A percentile compares a stretch with the other conserved stretches of the same genome.
Conservation (phyloP, 371 early-diverging fungal species). For the Batrachochytrium dendrobatidis region DNA sequence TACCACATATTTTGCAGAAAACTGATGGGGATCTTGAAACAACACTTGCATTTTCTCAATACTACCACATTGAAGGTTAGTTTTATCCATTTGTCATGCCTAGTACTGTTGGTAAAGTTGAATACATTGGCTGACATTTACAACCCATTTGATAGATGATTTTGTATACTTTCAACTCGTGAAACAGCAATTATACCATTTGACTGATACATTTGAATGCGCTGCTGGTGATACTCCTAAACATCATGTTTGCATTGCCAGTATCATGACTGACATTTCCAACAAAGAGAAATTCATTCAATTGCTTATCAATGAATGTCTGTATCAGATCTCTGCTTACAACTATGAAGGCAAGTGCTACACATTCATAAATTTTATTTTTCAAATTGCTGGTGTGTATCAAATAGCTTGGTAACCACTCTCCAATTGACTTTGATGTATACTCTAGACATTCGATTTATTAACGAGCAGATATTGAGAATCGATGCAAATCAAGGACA, state of each 20-base stretch:
- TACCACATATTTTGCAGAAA: slow-evolving; percentile 30
- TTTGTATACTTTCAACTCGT: slow-evolving; percentile 34
- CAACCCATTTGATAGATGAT: slow-evolving; percentile 29
- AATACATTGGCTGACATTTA: no score
- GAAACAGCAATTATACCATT: slow-evolving; percentile 16
- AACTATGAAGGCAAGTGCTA: slow-evolving; percentile 45
- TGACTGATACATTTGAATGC: no score
- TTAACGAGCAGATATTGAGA: slow-evolving; percentile 28
- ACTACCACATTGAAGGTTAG: slow-evolving; percentile 35
- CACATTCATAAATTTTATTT: no score
- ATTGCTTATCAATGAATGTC: slow-evolving; percentile 27
- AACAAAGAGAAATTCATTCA: slow-evolving; percentile 33
- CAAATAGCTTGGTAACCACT: no score
- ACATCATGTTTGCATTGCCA: slow-evolving; percentile 22
- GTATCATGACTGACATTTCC: slow-evolving; percentile 27
- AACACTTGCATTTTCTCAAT: slow-evolving; percentile 35
- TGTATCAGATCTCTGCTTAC: slow-evolving; percentile 41
- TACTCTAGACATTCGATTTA: slow-evolving; percentile 21
- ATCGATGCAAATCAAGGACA: slow-evolving; percentile 23
- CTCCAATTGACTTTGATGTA: no score
- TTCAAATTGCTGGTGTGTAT: no score
- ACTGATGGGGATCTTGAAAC: slow-evolving; percentile 36
- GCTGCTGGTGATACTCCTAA: slow-evolving; percentile 7
- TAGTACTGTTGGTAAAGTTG: no score
- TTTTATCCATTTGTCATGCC: not conserved